Conservation (phyloP, 345 rosid species). For the Dipteronia dyeriana region DNA sequence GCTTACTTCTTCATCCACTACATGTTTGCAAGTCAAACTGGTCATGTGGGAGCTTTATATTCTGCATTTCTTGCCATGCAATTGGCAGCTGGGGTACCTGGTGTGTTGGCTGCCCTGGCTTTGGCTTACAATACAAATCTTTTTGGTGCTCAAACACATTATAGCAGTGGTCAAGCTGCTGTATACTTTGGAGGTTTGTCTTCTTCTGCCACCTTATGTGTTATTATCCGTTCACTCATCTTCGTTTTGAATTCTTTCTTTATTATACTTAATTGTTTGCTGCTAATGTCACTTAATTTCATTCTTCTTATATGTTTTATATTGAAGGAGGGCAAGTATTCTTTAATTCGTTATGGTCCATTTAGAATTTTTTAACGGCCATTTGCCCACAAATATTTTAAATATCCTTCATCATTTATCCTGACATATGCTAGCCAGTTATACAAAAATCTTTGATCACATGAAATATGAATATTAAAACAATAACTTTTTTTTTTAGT, state of each 20-base stretch:
- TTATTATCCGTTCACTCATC: neutral
- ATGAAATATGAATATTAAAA: too few species aligned
- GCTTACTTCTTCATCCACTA: constrained; percentile 91
- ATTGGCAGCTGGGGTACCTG: constrained; percentile 88
- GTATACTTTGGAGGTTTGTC: constrained; percentile 88
- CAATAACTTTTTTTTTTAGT: neutral
- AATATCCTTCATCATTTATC: neutral
- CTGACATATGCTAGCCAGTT: neutral
- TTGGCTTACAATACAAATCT: constrained; percentile 92
- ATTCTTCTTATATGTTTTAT: neutral
- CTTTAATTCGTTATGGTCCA: too few species aligned
- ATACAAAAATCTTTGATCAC: neutral
- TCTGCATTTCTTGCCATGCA: constrained; percentile 99
- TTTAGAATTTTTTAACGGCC: neutral
- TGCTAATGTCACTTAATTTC: neutral
- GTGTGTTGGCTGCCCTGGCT: constrained; percentile 73
- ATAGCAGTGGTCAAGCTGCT: constrained; percentile 98
- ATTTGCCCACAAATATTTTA: neutral
- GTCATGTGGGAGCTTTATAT: constrained; percentile 90
- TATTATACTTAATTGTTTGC: neutral
- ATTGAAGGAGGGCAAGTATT: neutral
- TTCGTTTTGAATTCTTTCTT: neutral
- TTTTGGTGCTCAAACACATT: constrained; percentile 94
- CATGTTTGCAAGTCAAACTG: constrained; percentile 96
- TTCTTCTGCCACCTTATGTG: constrained; percentile 6